These are phyloP conservation scores for Thelonectria discophora DNA, from an alignment of 2,329 filamentous ascomycete species.

Conservation along the genomic window DNA sequence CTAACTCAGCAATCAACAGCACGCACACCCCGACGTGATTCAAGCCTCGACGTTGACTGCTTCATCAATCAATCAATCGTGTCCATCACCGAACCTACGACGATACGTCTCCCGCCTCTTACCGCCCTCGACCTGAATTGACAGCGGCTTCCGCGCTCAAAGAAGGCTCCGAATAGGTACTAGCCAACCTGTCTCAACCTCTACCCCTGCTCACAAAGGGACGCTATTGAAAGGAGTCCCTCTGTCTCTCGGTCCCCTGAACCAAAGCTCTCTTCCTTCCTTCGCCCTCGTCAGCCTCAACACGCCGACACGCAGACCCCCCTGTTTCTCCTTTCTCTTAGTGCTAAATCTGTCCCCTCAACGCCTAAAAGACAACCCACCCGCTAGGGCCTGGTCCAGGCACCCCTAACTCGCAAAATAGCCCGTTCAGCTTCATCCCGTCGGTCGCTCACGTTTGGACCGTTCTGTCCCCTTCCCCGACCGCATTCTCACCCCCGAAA, in stretches of 20 bases:
- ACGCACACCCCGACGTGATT: too few species aligned
- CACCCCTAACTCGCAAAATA: slow-evolving; percentile 43
- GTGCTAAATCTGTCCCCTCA: slow-evolving; percentile 3
- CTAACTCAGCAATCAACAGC: too few species aligned
- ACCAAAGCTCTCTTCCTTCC: too few species aligned
- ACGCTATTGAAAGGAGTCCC: not conserved
- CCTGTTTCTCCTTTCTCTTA: not conserved
- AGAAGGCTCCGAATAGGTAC: not conserved
- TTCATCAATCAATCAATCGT: too few species aligned
- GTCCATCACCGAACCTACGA: too few species aligned
- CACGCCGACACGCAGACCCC: not conserved
- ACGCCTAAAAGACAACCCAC: slow-evolving; percentile 28
- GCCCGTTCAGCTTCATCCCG: slow-evolving; percentile 38
- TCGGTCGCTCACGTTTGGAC: slow-evolving; percentile 27
- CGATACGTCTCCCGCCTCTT: too few species aligned
- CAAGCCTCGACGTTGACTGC: too few species aligned
- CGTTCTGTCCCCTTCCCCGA: slow-evolving; percentile 38
- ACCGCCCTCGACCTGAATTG: too few species aligned
- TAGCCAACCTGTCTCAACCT: not conserved
- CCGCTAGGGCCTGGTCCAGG: slow-evolving; percentile 30
- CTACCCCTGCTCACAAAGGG: slow-evolving; percentile 10
- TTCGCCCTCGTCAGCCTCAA: not conserved
- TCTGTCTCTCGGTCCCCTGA: not conserved
- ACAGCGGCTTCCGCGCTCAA: too few species aligned
- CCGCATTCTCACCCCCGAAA: slow-evolving; percentile 35